A percentile compares a stretch with the other conserved stretches of the same genome.
Conservation (phyloP, 176 grass and related monocot genomes). For the bread wheat (Triticum aestivum) region DNA sequence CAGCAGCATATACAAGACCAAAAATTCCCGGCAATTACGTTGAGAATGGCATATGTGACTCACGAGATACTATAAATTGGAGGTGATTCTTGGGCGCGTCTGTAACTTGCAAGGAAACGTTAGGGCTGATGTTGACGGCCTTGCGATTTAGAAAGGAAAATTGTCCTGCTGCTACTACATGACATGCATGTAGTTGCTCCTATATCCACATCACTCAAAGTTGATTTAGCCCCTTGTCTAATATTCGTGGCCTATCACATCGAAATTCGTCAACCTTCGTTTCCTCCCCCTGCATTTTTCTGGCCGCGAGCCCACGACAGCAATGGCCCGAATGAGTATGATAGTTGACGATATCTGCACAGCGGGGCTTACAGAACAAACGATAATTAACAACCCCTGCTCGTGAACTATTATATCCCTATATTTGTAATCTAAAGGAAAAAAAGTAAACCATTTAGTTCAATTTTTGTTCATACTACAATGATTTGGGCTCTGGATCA, state of each 20-base stretch:
- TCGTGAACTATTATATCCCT: background rate
- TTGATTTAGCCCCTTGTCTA: background rate
- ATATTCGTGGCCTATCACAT: background rate
- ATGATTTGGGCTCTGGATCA: too few species aligned
- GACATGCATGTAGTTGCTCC: constrained; percentile 19
- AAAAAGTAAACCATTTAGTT: too few species aligned
- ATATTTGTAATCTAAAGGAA: background rate
- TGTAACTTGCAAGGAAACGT: background rate
- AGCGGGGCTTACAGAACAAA: background rate
- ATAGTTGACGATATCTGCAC: background rate
- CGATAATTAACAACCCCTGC: background rate
- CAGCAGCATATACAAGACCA: background rate
- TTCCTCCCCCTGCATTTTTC: background rate
- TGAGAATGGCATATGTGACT: background rate
- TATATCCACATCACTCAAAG: background rate
- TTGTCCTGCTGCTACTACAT: background rate
- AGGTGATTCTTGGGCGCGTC: background rate
- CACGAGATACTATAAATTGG: background rate
- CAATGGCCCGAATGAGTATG: background rate
- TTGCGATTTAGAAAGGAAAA: background rate
- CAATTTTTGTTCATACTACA: too few species aligned
- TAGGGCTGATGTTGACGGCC: background rate
- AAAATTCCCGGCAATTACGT: too few species aligned
- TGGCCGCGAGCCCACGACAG: background rate
- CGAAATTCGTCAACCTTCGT: background rate